These are phyloP conservation scores for Didymella keratinophila DNA, from an alignment of 2,329 filamentous ascomycete genomes.

Conservation along the genomic window DNA sequence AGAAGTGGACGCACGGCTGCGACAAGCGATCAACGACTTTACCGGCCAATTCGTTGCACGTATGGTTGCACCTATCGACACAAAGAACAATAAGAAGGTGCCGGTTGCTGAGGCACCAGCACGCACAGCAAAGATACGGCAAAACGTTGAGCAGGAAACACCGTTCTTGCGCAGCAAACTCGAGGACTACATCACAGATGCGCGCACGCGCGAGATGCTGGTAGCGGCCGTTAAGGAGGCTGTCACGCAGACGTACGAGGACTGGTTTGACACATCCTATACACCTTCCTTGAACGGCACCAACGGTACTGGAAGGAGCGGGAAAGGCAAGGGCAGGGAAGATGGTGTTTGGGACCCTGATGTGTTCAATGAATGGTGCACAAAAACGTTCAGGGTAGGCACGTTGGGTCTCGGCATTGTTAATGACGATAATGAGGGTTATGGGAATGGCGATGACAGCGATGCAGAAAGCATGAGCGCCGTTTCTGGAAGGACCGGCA, in stretches of 20 bases:
- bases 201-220: conserved; percentile 70
- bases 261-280: conserved; percentile 66
- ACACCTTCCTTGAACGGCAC: conserved; percentile 29
- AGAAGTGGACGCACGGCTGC: conserved; percentile 68
- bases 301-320: conserved; percentile 29
- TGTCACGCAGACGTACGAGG: conserved; percentile 69
- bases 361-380: conserved; percentile 69
- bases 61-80: conserved; percentile 61
- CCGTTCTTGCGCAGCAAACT: conserved; percentile 64
- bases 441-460: conserved; percentile 41
- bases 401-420: conserved; percentile 47
- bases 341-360: conserved; percentile 71
- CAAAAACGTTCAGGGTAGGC: conserved; percentile 65
- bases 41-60: conserved; percentile 64
- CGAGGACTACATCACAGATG: conserved; percentile 69
- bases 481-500: conserved; percentile 37
- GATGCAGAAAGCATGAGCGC: conserved; percentile 37
- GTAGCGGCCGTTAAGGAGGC: conserved; percentile 71
- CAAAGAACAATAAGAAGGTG: conserved; percentile 36
- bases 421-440: conserved; percentile 26
- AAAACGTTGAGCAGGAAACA: conserved; percentile 65
- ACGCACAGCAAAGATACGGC: conserved; percentile 57
- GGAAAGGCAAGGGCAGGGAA: conserved; percentile 64
- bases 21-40: conserved; percentile 71
- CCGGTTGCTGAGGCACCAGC: conserved; percentile 37